Percentiles rank a stretch among this genome's conserved stretches.
Conservation (phyloP, 306 rosid genomes). For the Fragaria iinumae region DNA sequence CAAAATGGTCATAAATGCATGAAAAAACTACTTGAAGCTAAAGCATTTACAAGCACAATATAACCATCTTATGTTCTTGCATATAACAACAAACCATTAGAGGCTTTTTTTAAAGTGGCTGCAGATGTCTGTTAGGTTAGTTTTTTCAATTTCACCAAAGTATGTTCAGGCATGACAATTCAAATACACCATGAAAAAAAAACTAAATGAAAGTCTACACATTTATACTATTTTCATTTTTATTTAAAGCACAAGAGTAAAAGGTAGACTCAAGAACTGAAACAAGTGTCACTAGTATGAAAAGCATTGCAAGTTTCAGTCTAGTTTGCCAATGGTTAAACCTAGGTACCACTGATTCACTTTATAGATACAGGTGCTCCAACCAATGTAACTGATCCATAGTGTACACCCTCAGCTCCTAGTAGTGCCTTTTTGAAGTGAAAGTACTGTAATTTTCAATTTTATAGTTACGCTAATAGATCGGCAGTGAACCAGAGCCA, state of each 20-base stretch:
- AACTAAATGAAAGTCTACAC: not conserved
- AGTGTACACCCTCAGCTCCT: not conserved
- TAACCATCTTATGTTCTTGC: not conserved
- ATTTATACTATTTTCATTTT: not conserved
- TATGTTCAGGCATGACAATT: not conserved
- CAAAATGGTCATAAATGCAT: not conserved
- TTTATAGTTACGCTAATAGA: not conserved
- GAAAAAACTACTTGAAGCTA: not conserved
- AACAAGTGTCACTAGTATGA: not conserved
- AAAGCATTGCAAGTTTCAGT: not conserved
- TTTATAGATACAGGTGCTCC: not conserved
- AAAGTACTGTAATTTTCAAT: constrained; percentile 1
- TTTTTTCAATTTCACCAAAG: not conserved
- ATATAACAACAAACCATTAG: not conserved
- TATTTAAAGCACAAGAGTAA: not conserved
- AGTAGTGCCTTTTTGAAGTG: not conserved
- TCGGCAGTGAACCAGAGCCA: constrained; percentile 16
- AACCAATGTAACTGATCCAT: not conserved
- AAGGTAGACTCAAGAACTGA: not conserved
- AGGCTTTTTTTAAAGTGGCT: not conserved
- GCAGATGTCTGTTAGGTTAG: not conserved
- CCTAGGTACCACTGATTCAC: not conserved
- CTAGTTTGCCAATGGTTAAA: not conserved
- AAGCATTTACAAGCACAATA: not conserved
- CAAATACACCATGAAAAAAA: not conserved